Percentiles rank a stretch among this genome's conserved stretches.
Evolutionary conservation across 164 flowering plant species (phyloP).

Genomic region (Paratinospora sagittata): DNA sequence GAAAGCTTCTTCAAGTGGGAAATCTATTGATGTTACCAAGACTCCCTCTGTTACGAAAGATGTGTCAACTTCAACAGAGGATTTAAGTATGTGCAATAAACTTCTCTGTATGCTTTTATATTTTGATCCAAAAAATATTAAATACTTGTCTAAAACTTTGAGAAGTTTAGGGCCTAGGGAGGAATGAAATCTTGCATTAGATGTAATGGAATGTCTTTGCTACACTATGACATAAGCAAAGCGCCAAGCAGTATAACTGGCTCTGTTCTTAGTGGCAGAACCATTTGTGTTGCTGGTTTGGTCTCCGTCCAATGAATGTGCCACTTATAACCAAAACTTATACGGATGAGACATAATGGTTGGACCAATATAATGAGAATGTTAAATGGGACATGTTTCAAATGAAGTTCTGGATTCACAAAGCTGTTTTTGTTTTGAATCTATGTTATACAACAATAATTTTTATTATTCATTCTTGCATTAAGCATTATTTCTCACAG

Average conservation of each 20-base stretch:
- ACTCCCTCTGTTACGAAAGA: no score
- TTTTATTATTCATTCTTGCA: no score
- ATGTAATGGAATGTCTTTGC: no score
- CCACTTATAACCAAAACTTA: not conserved
- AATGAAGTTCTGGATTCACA: no score
- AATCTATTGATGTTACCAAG: no score
- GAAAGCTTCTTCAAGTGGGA: no score
- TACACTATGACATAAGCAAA: not conserved
- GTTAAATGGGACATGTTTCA: not conserved
- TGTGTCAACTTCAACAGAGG: no score
- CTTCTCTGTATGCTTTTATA: not conserved
- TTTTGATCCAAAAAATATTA: not conserved
- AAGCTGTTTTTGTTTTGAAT: no score
- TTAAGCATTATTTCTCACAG: not conserved
- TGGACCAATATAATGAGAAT: not conserved
- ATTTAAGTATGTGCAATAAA: no score
- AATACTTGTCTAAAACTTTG: not conserved
- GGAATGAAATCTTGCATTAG: not conserved
- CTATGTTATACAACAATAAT: no score
- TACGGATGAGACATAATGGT: not conserved
- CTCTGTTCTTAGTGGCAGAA: not conserved
- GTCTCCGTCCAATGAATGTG: not conserved
- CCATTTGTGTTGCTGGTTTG: not conserved
- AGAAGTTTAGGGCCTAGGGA: not conserved
- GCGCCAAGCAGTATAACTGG: not conserved